Percentiles rank a stretch among this genome's conserved stretches.
Evolutionary conservation across 2,329 filamentous ascomycete species (phyloP).

Genomic region (Botryotinia convoluta): DNA sequence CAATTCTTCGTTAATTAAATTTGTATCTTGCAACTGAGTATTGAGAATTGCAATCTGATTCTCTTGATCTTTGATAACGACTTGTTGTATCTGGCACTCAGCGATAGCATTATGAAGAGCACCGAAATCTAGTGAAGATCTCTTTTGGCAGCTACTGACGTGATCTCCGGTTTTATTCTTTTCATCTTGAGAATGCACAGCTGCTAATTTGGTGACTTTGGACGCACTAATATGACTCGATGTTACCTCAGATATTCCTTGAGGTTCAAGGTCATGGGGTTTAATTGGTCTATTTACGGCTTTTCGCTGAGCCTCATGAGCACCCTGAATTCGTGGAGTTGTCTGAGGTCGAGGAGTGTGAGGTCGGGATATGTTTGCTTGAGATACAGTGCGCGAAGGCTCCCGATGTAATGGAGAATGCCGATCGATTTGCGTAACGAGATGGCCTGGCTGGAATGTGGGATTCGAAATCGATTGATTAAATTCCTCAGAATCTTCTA

Average conservation of each 20-base stretch:
- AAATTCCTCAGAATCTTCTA: background rate
- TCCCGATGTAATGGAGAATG: background rate
- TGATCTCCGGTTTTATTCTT: background rate
- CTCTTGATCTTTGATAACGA: constrained; percentile 13
- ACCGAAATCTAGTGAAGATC: background rate
- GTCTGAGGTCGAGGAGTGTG: constrained; percentile 1
- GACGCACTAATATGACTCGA: background rate
- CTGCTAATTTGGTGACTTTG: background rate
- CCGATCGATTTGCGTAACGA: no score
- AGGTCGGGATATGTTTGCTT: background rate
- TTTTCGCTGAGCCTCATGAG: background rate
- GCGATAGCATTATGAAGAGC: background rate
- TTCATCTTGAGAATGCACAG: background rate
- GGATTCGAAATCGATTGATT: background rate
- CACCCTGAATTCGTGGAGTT: background rate
- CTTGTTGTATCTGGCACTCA: background rate
- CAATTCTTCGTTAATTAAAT: constrained; percentile 16
- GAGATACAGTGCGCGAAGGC: no score
- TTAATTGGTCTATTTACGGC: background rate
- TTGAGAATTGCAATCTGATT: constrained; percentile 20
- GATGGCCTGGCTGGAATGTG: background rate
- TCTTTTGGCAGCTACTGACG: background rate
- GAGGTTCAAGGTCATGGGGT: constrained; percentile 3
- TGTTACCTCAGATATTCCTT: background rate
- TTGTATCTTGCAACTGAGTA: constrained; percentile 16